Base-by-base conservation (phyloP, 805 yeast genomes). In the Myxozyma lipomycoides region DNA sequence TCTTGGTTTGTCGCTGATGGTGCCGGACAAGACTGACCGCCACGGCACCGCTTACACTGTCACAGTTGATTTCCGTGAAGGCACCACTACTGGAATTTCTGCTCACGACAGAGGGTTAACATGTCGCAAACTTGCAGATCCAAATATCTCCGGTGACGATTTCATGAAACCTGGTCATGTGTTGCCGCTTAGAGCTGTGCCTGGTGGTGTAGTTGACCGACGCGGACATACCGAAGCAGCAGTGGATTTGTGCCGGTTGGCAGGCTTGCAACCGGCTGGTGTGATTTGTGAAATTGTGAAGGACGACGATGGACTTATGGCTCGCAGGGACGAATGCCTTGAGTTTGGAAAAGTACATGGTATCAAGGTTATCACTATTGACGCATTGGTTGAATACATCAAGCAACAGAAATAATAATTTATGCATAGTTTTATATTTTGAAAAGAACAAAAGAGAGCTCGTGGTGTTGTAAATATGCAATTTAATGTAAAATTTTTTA, bases 171-270 rank as follows among this genome's bases (percentile, higher is more conserved):
- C 99, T 0, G 99, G 99, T 17, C 99, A 93, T 65, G 73, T 93
- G 26, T 79, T 91, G 58, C 99, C 98, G 2, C 75, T 93, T 61
- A 78, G 98, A 61, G 98, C 98, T 2, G 85, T 77, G 19, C 85
- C 85, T 22, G 95, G 96, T 0, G 83, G 95, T 46, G 80, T 93
- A 50, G 73, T 81, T 49, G 71, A 73, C 44, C 84, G 99, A 74
- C 75, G 86, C 51, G 99, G 99, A 15, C 99, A 93, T 67, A 93
- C 99, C 9, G 99, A 93, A 71, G 98, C 98, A 17, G 89, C 88
- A 24, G 95, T 93, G 25, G 95, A 91, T 65, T 74, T 93, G 57
- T 83, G 95, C 65, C 71, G 73, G 62, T 73, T 90, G 62, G 77
- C 91, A 4, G 89, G 88, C 0, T 73, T 86, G 60, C 78, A 79